Evolutionary conservation across 2,329 filamentous ascomycete species (phyloP).

Genomic region (Colletotrichum destructivum): DNA sequence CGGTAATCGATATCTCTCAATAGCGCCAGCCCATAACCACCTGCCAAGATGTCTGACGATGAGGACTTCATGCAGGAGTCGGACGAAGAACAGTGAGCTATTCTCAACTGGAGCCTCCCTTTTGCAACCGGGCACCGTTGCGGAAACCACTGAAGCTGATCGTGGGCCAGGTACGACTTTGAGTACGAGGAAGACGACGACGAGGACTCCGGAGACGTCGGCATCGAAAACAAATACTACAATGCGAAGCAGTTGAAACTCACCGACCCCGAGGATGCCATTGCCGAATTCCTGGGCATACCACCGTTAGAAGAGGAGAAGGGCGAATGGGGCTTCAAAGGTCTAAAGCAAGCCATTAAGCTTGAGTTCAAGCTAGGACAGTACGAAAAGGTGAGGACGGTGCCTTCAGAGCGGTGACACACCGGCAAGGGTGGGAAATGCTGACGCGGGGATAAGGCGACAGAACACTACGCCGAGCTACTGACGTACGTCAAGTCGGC

Average conservation of each 20-base stretch:
- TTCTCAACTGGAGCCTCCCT: neutral
- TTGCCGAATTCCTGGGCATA: constrained; percentile 92
- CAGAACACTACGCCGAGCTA: constrained; percentile 93
- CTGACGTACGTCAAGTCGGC: constrained; percentile 98
- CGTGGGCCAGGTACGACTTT: constrained; percentile 81
- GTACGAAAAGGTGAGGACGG: constrained; percentile 79
- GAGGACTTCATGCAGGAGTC: constrained; percentile 66
- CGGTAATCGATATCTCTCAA: neutral
- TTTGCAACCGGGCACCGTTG: neutral
- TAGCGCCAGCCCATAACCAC: no score
- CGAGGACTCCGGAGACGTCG: constrained; percentile 88
- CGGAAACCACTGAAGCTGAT: constrained; percentile 38
- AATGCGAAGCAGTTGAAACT: constrained; percentile 98
- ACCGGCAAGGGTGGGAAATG: neutral
- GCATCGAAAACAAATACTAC: constrained; percentile 99
- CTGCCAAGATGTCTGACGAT: constrained; percentile 65
- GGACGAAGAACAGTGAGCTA: constrained; percentile 60
- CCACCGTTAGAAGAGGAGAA: constrained; percentile 89
- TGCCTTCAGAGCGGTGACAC: neutral
- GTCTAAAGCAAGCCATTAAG: constrained; percentile 97
- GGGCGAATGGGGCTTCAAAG: constrained; percentile 99
- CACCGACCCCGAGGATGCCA: constrained; percentile 87
- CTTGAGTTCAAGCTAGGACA: constrained; percentile 93
- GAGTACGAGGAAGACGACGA: constrained; percentile 96
- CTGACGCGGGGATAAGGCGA: constrained; percentile 70